Evolutionary conservation across 208 protist genomes (phyloP), one percentile per base, ranked within the genome.

Genomic region (Acanthamoeba lenticulata): DNA sequence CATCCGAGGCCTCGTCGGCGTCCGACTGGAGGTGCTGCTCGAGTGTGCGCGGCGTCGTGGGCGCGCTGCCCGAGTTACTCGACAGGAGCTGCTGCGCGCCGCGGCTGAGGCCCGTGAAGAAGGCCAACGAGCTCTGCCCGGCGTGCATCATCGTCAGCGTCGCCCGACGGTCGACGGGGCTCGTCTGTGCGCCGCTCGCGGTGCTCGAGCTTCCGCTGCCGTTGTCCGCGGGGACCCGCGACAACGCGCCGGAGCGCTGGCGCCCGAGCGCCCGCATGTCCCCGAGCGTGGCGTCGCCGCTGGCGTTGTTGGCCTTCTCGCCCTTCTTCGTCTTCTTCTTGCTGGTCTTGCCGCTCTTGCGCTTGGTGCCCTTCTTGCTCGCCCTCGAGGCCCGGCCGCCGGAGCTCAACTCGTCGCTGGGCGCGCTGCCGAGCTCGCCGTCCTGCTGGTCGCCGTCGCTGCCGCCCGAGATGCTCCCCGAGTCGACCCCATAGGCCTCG

Each of bases 41-140:
- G 38, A 79, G 4, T 3, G 67, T 79, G 36, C 38, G 67, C 38
- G 67, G 67, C 13, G 4, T 36, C 11, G 6, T 32, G 27, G 36
- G 29, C 36, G 4, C 34, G 67, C 13, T 7, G 62, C 3, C 67
- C 34, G 32, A 44, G 67, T 36, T 32, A 44, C 42, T 27, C 19
- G 72, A 47, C 3, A 81, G 36, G 36, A 81, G 38, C 67, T 79
- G 67, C 67, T 79, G 67, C 38, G 67, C 67, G 6, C 67, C 67
- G 4, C 32, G 67, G 11, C 67, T 38, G 29, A 79, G 67, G 17
- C 67, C 72, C 24, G 36, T 81, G 72, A 81, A 81, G 72, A 81
- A 81, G 24, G 72, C 72, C 72, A 81, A 49, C 38, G 72, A 81
- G 40, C 72, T 81, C 72, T 81, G 62, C 5, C 62, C n/a, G 57